Evolutionary conservation across 805 yeast species (phyloP).

Genomic region (Danielozyma ontarioensis): DNA sequence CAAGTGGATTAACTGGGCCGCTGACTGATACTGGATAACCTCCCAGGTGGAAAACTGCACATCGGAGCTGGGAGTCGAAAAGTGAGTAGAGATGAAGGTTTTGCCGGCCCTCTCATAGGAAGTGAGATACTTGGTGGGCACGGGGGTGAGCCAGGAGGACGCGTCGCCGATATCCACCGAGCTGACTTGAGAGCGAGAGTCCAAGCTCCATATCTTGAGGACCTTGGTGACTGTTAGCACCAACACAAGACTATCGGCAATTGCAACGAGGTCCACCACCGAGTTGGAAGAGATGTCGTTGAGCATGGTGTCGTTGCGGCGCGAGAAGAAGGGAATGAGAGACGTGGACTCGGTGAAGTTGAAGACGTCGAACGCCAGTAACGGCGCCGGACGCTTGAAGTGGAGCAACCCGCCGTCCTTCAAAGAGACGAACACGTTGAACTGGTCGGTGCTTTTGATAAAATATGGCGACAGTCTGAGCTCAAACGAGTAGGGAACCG

Average conservation of each 20-base stretch:
- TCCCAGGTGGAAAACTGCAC: slow-evolving; percentile 19
- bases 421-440: slow-evolving; percentile 51
- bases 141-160: slow-evolving; percentile 21
- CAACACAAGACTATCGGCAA: slow-evolving; percentile 32
- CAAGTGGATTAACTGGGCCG: slow-evolving; percentile 5
- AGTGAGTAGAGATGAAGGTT: slow-evolving; percentile 13
- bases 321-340: slow-evolving; percentile 23
- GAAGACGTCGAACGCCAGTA: slow-evolving; percentile 29
- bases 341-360: slow-evolving; percentile 49
- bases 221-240: slow-evolving; percentile 52
- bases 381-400: slow-evolving; percentile 38
- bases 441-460: slow-evolving; percentile 41
- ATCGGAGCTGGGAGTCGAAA: slow-evolving; percentile 10
- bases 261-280: slow-evolving; percentile 37
- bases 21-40: slow-evolving; percentile 4
- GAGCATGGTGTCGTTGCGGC: slow-evolving; percentile 18
- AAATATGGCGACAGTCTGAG: slow-evolving; percentile 40
- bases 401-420: slow-evolving; percentile 76
- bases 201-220: slow-evolving; percentile 58
- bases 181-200: slow-evolving; percentile 20
- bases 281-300: slow-evolving; percentile 38
- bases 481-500: slow-evolving; percentile 50
- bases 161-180: slow-evolving; percentile 11
- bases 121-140: slow-evolving; percentile 28
- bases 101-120: slow-evolving; percentile 5